These are phyloP conservation scores for Pulicaria dysenterica DNA, from an alignment of 129 eudicot genomes.

Conservation along the genomic window DNA sequence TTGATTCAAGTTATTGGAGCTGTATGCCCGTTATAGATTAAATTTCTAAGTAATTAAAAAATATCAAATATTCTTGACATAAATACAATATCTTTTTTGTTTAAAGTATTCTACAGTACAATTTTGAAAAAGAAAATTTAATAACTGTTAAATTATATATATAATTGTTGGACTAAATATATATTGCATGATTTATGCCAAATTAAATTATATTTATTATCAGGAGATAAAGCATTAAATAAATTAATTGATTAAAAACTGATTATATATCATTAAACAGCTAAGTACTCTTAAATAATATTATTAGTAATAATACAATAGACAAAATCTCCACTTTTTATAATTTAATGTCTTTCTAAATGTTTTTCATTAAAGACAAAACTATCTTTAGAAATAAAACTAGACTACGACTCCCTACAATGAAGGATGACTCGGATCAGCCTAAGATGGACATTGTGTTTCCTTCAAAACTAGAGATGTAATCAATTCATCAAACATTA, in stretches of 20 bases:
- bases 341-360: constrained; percentile 32
- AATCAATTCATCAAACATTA: constrained; percentile 32
- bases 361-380: constrained; percentile 31
- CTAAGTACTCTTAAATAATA: not conserved
- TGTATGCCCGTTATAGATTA: constrained; percentile 1
- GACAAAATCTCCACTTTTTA: constrained; percentile 30
- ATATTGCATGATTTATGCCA: constrained; percentile 33
- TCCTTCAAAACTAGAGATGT: constrained; percentile 42
- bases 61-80: constrained; percentile 9
- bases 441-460: constrained; percentile 34
- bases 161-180: constrained; percentile 10
- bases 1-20: not conserved
- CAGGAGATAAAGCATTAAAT: constrained; percentile 23
- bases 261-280: not conserved
- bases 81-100: not conserved
- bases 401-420: constrained; percentile 20
- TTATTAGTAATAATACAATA: not conserved
- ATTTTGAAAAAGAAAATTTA: not conserved
- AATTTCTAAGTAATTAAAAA: not conserved
- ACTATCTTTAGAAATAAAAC: constrained; percentile 34
- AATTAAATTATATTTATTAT: constrained; percentile 7
- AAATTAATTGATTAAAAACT: constrained; percentile 23
- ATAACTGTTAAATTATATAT: not conserved
- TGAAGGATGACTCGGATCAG: constrained; percentile 32
- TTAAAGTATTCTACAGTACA: not conserved